These are phyloP conservation scores for Trametes gibbosa DNA, from an alignment of 768 basidiomycete species.

Conservation along the genomic window DNA sequence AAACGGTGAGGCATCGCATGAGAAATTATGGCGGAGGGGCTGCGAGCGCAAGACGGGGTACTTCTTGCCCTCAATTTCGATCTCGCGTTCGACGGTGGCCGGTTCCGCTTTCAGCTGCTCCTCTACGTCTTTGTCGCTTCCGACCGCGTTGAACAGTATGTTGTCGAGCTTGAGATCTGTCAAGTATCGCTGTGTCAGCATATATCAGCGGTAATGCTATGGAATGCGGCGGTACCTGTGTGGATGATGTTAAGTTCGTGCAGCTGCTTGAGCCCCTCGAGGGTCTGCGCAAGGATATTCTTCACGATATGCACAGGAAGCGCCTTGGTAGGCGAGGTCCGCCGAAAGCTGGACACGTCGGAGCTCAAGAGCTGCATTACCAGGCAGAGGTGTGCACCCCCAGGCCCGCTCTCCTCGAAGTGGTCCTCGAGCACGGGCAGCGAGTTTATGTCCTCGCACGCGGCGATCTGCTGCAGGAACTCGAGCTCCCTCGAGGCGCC, in stretches of 20 bases:
- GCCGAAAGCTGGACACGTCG: constrained; percentile 22
- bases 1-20: constrained; percentile 15
- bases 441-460: constrained; percentile 1
- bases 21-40: constrained; percentile 18
- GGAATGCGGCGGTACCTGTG: constrained; percentile 17
- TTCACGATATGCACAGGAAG: constrained; percentile 20
- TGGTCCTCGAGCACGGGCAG: constrained; percentile 23
- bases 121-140: constrained; percentile 7
- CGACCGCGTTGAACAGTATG: constrained; percentile 23
- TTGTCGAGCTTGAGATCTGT: constrained; percentile 30
- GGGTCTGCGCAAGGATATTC: constrained; percentile 16
- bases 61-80: constrained; percentile 3
- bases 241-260: constrained; percentile 24
- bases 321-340: constrained; percentile 19
- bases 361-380: constrained; percentile 21
- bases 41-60: constrained; percentile 18
- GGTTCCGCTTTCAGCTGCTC: constrained; percentile 3
- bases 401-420: constrained; percentile 16
- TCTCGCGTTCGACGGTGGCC: constrained; percentile 3
- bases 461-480: constrained; percentile 20
- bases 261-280: constrained; percentile 17
- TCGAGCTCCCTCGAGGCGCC: constrained; percentile 17
- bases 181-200: background rate
- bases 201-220: background rate
- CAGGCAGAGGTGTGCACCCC: constrained; percentile 26